Evolutionary conservation across 441 rosid species (phyloP), one percentile per base, ranked within the genome.

Genomic region (Omphalea diandra): DNA sequence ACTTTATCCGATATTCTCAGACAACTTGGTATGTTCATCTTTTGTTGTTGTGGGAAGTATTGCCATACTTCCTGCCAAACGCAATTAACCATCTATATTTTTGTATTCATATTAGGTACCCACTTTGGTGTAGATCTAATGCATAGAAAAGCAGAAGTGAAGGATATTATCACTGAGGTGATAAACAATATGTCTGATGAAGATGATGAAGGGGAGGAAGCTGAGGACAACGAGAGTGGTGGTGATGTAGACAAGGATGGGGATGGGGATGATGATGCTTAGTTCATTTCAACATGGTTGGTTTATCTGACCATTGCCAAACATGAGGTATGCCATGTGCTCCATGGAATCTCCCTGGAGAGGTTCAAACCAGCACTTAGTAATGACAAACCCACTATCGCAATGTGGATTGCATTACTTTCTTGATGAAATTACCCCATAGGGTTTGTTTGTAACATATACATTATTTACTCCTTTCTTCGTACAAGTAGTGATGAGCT

Each of bases 151-250:
- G 83, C 88, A 47, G 99, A 95, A 82, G 97, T 95, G 40, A 95
- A 95, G 80, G 96, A 86, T 29, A 85, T 92, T 46, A 89, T 95
- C 55, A 89, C 98, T 10, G 97, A 90, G 61, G 98, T 90, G 57
- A 89, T 95, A 70, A 95, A 86, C 75, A 86, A 81, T 74, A 92
- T 95, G 99, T 81, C 93, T n/a, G 98, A 95, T 64, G 93, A 86
- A 14, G 97, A 90, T 59, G 97, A 84, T 14, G 97, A 86, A 20
- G 91, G 70, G 4, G 97, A 88, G 3, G 90, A 83, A 40, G 84
- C 74, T 0, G 94, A 85, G 24, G 85, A 80, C 2, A 77, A 83
- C 8, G 85, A 82, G 46, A 75, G 70, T 5, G 87, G 70, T 70
- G 84, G 57, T 73, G 79, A 63, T 52, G 82, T 57, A 15, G 78